Evolutionary conservation across 176 grass and related monocot species (phyloP).

Genomic region (Alopecurus myosuroides): DNA sequence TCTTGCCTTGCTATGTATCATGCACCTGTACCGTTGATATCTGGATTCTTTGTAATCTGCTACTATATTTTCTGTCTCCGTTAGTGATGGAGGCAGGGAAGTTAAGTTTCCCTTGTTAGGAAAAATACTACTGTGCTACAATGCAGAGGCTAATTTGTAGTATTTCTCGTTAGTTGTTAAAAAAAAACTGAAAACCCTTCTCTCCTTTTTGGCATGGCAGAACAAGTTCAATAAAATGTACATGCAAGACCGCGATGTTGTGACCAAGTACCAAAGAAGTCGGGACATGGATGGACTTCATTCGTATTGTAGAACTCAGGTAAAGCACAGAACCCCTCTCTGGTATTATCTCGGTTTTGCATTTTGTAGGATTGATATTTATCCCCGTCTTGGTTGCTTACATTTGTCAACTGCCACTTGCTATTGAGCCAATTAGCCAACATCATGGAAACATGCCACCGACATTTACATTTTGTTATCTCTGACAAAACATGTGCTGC

Average conservation of each 20-base stretch:
- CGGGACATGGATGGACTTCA: slow-evolving; percentile 44
- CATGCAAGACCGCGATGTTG: slow-evolving; percentile 35
- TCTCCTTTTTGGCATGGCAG: slow-evolving; percentile 46
- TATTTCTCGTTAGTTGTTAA: neutral
- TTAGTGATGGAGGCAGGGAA: neutral
- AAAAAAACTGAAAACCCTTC: slow-evolving; percentile 10
- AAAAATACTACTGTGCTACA: neutral
- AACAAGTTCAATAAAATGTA: slow-evolving; percentile 75
- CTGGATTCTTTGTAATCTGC: slow-evolving; percentile 6
- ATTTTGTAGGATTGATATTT: neutral
- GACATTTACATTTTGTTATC: neutral
- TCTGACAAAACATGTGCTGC: neutral
- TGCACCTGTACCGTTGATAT: neutral
- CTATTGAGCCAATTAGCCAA: slow-evolving; percentile 12
- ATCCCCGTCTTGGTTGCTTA: neutral
- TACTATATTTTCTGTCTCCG: slow-evolving; percentile 2
- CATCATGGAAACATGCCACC: neutral
- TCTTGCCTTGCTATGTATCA: neutral
- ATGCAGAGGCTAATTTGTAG: neutral
- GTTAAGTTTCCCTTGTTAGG: neutral
- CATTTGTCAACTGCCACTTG: neutral
- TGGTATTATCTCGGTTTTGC: neutral
- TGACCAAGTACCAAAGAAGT: neutral
- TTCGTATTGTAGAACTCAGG: slow-evolving; percentile 66
- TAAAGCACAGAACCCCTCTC: slow-evolving; percentile 9